phyloP scores from a whole-genome alignment of 2,329 filamentous ascomycete genomes.

The Laburnicola sp. region DNA sequence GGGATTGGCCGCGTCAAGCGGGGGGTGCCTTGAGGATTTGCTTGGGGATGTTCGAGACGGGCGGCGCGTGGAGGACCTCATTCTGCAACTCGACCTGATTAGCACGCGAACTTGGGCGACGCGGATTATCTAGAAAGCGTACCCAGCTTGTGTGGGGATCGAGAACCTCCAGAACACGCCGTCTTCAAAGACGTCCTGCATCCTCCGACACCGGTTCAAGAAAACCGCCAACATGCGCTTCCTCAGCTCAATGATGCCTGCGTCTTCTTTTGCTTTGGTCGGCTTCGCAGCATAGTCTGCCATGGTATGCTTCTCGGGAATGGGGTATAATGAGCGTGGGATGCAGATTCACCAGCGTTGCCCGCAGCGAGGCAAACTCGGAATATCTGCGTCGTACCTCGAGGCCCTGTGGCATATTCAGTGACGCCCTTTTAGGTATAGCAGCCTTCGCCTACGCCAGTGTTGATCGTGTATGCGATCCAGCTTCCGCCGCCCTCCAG shows the following conservation, averaged over 20 bases:
- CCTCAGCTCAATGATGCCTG: conserved; percentile 91
- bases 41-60: conserved; percentile 88
- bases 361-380: conserved; percentile 88
- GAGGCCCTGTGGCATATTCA: conserved; percentile 67
- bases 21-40: conserved; percentile 95
- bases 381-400: conserved; percentile 95
- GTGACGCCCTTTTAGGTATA: conserved; percentile 5
- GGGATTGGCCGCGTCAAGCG: conserved; percentile 90
- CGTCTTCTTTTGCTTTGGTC: conserved; percentile 96
- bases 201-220: conserved; percentile 86
- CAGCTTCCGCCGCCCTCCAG: conserved; percentile 87
- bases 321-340: conserved; percentile 95
- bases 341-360: conserved; percentile 86
- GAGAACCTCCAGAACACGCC: conserved; percentile 97
- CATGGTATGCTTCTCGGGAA: conserved; percentile 98
- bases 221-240: conserved; percentile 98
- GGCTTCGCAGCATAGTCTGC: conserved; percentile 98
- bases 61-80: conserved; percentile 92
- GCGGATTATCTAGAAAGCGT: conserved; percentile 35
- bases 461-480: conserved; percentile 96
- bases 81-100: conserved; percentile 58
- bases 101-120: not conserved
- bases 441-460: conserved; percentile 66
- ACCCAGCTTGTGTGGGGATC: conserved; percentile 99
- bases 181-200: conserved; percentile 89